Base-by-base conservation (phyloP, 1,284 basidiomycete species). In the Papiliotrema fonsecae region DNA sequence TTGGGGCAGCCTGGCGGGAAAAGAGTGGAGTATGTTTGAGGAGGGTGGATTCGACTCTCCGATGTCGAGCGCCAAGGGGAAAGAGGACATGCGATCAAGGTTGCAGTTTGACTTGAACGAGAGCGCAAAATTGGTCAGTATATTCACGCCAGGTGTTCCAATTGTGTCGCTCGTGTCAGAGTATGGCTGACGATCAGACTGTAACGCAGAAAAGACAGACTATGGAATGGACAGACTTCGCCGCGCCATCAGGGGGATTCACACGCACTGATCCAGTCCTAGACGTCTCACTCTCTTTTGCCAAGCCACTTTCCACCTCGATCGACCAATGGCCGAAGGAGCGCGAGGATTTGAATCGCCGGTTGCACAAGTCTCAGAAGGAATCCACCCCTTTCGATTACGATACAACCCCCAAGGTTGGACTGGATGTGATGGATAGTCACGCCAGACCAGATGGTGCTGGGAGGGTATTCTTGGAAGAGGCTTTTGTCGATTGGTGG, bases 1-100 rank as follows among this genome's bases (percentile, higher is more conserved):
- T n/a, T 92, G 85, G 71, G 78, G 82, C 49, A 87, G 81, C 52
- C 65, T 92, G 57, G 86, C 87, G 0, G 87, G 91, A 54, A 76
- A 89, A 56, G 86, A 84, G 65, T 93, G 89, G 89, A 87, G 87
- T 11, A 83, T 86, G 65, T 93, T 93, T 61, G 87, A 90, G 76
- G 76, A 79, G 34, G 77, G 81, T 66, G 89, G 89, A 0, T 92
- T 93, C 56, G 81, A 82, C 34, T 76, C 75, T 14, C 65, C 78
- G 26, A 69, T 10, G 34, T 48, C 39, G 43, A 43, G 21, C 21
- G 61, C 71, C 2, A 27, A 10, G 24, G 22, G 35, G 30, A 35
- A 28, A 7, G 43, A 49, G 14, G 64, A 62, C 39, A 66, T 74
- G 13, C 55, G 47, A 47, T 83, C 82, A 68, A 84, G 85, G 62